Evolutionary conservation across 306 rosid species (phyloP).

Genomic region (Morella rubra): DNA sequence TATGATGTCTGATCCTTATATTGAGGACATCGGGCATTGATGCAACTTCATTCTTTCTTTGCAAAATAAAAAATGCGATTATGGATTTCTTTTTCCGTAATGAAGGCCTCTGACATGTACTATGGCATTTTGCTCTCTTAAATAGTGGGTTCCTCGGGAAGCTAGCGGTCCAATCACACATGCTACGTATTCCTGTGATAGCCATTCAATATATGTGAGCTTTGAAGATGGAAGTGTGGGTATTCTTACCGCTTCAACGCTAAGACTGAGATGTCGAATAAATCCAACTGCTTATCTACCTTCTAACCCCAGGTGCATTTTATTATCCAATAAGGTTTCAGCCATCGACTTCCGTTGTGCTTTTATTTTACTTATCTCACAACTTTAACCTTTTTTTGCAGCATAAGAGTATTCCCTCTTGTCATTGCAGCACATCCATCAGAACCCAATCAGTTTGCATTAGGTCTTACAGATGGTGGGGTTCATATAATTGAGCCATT

Average conservation of each 20-base stretch:
- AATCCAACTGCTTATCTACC: constrained; percentile 74
- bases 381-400: constrained; percentile 34
- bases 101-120: constrained; percentile 6
- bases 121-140: constrained; percentile 25
- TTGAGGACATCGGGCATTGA: background rate
- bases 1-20: background rate
- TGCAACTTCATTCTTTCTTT: background rate
- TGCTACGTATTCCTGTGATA: constrained; percentile 92
- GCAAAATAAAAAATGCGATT: constrained; percentile 9
- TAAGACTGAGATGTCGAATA: constrained; percentile 88
- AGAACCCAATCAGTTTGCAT: constrained; percentile 88
- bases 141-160: constrained; percentile 72
- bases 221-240: constrained; percentile 91
- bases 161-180: constrained; percentile 92
- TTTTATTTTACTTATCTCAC: constrained; percentile 12
- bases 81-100: constrained; percentile 6
- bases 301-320: constrained; percentile 74
- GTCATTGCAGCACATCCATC: constrained; percentile 97
- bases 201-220: constrained; percentile 86
- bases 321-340: constrained; percentile 8
- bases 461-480: constrained; percentile 92
- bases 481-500: constrained; percentile 90
- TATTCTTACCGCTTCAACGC: constrained; percentile 77
- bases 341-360: constrained; percentile 12
- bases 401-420: constrained; percentile 73